Evolutionary conservation across 192 early-diverging fungal genomes (phyloP).

Genomic region (Martensiomyces pterosporus): DNA sequence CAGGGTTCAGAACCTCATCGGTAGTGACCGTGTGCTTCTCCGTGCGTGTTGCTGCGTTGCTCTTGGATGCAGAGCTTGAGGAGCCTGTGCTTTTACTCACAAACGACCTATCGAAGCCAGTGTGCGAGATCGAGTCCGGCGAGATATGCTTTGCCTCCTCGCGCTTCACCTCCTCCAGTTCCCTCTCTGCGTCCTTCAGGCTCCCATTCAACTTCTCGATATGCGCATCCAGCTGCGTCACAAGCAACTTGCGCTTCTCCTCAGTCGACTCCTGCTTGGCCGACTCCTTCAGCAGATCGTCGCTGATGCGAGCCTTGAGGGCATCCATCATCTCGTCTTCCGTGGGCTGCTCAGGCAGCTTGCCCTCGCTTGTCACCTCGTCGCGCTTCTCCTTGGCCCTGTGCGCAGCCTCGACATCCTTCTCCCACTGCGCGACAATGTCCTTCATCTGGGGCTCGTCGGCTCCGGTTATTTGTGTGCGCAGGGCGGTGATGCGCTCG

Average conservation of each 20-base stretch:
- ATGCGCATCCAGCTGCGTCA: constrained; percentile 39
- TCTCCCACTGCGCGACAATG: constrained; percentile 17
- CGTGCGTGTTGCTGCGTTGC: constrained; percentile 11
- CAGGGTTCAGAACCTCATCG: constrained; percentile 62
- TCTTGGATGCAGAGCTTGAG: constrained; percentile 12
- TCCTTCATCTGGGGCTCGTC: constrained; percentile 12
- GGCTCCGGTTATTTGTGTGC: constrained; percentile 12
- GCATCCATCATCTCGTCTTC: constrained; percentile 52
- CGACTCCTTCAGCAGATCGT: constrained; percentile 26
- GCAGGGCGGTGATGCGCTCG: constrained; percentile 21
- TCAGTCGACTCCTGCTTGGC: constrained; percentile 19
- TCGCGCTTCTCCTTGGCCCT: constrained; percentile 46
- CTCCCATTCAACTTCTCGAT: constrained; percentile 33
- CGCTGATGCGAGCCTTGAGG: constrained; percentile 47
- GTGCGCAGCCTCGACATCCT: constrained; percentile 33
- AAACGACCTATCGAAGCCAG: constrained; percentile 62
- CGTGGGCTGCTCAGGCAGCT: constrained; percentile 22
- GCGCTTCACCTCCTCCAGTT: constrained; percentile 55
- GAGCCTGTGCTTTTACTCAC: constrained; percentile 27
- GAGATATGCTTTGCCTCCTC: constrained; percentile 67
- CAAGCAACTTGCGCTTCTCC: constrained; percentile 33
- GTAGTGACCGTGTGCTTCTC: constrained; percentile 56
- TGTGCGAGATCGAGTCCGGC: constrained; percentile 63
- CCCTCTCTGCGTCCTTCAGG: constrained; percentile 37
- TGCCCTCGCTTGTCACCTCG: constrained; percentile 13